These are phyloP conservation scores for Penicillium arizonense DNA, from an alignment of 495 filamentous ascomycete species.

Conservation along the genomic window DNA sequence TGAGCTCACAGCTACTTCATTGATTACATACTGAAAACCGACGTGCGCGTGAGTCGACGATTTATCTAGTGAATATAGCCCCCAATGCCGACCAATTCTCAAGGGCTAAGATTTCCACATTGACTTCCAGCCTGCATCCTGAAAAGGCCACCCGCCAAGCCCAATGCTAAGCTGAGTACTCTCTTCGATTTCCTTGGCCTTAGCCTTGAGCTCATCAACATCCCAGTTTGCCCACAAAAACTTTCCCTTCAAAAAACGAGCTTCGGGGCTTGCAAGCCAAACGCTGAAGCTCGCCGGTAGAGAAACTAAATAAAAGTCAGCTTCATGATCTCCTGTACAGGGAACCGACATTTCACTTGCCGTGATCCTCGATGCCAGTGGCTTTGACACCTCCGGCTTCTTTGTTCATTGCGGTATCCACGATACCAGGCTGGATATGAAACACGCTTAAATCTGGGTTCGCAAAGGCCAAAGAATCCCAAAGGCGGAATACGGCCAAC, in stretches of 20 bases:
- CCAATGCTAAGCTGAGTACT: conserved; percentile 1
- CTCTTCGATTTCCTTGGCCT: conserved; percentile 46
- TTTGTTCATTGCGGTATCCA: conserved; percentile 40
- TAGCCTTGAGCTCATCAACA: conserved; percentile 51
- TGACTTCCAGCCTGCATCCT: neutral
- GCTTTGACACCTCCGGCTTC: conserved; percentile 31
- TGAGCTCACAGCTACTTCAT: no score
- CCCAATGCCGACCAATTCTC: no score
- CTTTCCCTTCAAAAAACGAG: conserved; percentile 44
- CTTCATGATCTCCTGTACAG: neutral
- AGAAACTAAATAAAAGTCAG: conserved; percentile 13
- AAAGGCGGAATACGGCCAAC: conserved; percentile 38
- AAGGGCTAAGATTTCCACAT: no score
- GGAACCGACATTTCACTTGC: conserved; percentile 21
- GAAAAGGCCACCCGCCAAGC: conserved; percentile 10
- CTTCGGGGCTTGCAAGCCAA: conserved; percentile 40
- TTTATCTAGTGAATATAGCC: no score
- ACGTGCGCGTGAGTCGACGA: no score
- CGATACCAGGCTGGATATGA: conserved; percentile 47
- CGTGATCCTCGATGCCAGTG: conserved; percentile 36
- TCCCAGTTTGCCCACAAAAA: conserved; percentile 50
- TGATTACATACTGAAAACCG: no score
- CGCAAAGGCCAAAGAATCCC: conserved; percentile 31
- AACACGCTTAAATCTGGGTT: conserved; percentile 41
- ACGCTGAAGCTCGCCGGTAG: conserved; percentile 28